Conservation (phyloP, 345 rosid genomes). For the Eucalyptus regnans region DNA sequence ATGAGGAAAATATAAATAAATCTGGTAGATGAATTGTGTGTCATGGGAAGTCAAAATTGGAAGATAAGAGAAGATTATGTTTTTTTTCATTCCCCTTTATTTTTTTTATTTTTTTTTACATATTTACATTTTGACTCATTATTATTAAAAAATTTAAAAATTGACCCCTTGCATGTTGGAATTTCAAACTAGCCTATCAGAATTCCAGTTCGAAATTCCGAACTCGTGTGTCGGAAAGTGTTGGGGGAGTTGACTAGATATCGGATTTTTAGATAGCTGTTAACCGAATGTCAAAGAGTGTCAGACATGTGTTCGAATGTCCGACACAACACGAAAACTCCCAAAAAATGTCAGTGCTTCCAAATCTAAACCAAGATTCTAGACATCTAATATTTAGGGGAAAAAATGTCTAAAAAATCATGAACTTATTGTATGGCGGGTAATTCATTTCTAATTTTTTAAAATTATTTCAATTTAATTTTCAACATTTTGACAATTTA, state of each 20-base stretch:
- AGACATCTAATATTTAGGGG: not conserved
- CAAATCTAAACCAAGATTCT: not conserved
- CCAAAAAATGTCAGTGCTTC: too few species aligned
- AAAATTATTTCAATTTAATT: not conserved
- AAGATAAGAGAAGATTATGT: accelerated
- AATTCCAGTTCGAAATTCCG: accelerated
- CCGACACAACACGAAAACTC: accelerated
- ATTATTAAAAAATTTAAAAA: too few species aligned
- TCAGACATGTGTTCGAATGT: accelerated
- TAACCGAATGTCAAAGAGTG: accelerated
- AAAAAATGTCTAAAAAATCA: not conserved
- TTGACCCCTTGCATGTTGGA: accelerated
- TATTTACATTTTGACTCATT: too few species aligned
- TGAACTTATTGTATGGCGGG: accelerated
- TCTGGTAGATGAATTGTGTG: accelerated
- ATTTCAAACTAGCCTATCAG: accelerated
- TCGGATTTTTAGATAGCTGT: accelerated
- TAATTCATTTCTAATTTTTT: not conserved
- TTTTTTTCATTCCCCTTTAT: too few species aligned
- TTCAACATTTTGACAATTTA: not conserved
- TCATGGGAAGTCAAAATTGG: accelerated
- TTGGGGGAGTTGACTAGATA: too few species aligned
- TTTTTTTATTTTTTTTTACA: too few species aligned
- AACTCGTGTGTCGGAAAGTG: accelerated
- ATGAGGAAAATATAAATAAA: accelerated